Conservation (phyloP, 345 rosid genomes). For the Lumnitzera racemosa region DNA sequence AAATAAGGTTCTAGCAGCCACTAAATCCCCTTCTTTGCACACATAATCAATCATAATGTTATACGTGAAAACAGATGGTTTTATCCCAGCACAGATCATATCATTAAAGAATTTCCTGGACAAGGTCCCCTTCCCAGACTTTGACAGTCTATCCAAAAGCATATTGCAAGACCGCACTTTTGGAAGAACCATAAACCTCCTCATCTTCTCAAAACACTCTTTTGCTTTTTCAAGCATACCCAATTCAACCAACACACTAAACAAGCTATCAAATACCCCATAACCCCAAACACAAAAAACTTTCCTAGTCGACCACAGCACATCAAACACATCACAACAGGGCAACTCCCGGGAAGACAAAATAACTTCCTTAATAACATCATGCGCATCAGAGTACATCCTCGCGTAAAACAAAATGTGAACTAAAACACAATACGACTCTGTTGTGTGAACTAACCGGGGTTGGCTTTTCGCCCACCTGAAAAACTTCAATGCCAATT, state of each 20-base stretch:
- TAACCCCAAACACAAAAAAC: constrained; percentile 43
- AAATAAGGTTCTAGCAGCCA: constrained; percentile 37
- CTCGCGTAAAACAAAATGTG: constrained; percentile 48
- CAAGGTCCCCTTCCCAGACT: constrained; percentile 23
- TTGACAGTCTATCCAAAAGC: constrained; percentile 41
- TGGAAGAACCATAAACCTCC: constrained; percentile 47
- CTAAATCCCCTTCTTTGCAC: constrained; percentile 61
- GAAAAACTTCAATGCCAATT: constrained; percentile 54
- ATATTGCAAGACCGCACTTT: constrained; percentile 61
- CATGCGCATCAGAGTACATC: constrained; percentile 49
- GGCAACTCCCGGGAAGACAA: constrained; percentile 12
- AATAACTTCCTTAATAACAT: constrained; percentile 43
- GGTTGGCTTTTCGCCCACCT: constrained; percentile 36
- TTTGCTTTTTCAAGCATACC: constrained; percentile 57
- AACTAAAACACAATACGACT: constrained; percentile 44
- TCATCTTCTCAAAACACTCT: constrained; percentile 47
- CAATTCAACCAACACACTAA: constrained; percentile 53
- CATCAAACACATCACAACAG: constrained; percentile 45
- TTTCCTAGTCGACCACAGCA: constrained; percentile 59
- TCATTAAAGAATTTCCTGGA: constrained; percentile 37
- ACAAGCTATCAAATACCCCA: constrained; percentile 75
- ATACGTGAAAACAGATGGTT: constrained; percentile 47
- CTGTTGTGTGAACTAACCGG: constrained; percentile 34
- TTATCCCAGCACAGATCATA: constrained; percentile 43
- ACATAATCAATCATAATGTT: constrained; percentile 58